Base-by-base conservation (phyloP, 1,139 yeast species). In the Hyphopichia khmerensis region DNA sequence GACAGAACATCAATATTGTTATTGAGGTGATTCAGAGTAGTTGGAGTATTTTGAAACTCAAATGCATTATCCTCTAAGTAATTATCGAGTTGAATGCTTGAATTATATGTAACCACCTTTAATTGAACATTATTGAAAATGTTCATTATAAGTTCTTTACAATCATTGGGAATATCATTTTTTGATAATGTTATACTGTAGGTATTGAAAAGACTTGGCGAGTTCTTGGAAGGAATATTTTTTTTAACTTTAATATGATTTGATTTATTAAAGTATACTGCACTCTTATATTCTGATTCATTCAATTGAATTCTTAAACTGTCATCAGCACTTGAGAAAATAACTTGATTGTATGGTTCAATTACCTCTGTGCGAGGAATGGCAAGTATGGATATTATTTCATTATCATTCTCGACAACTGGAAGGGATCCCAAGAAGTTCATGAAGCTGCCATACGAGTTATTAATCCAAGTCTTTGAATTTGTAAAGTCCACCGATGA, bases 191-290 rank as follows among this genome's bases (percentile, higher is more conserved):
- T 11, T 7, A 36, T 23, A 6, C 17, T 8, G 27, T 27, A 36
- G 7, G 24, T 18, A 3, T 33, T 4, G 16, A 17, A 9, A 4
- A 36, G 15, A 17, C 11, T 7, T 14, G 11, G 17, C 6, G 33
- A 27, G 11, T 29, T 26, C 18, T 36, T 36, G 13, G 33, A 19
- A 7, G 39, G 39, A 13, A 29, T 23, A 5, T 2, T 4, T 16
- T 36, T 27, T 7, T 36, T 27, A 3, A 44, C 44, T 39, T 36
- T 37, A 39, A 44, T 38, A 39, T 38, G 37, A 40, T 38, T 38
- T 16, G 43, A 40, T 37, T 43, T 40, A 41, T 45, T 44, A 40
- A 43, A 43, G 40, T 43, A 42, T 33, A 42, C 41, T 13, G 26
- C 33, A 11, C 19, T 13, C 15, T 15, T 26, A 19, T 27, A 36